Base-by-base conservation (phyloP, 257 asterid genomes). In the Solanum gracilifrons region DNA sequence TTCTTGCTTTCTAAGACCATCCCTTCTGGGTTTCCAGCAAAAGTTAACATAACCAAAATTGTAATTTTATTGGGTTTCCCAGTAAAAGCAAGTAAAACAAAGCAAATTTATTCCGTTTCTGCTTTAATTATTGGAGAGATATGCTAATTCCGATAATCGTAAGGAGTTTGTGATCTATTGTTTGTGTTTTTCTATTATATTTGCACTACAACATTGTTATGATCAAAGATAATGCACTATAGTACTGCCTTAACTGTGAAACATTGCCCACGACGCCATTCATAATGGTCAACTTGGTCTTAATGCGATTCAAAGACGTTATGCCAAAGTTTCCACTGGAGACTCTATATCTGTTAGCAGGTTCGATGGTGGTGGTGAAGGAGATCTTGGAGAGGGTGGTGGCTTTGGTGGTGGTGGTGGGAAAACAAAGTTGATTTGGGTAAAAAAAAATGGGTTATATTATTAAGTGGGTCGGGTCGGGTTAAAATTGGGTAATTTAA, bases 221-320 rank as follows among this genome's bases (percentile, higher is more conserved):
- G 85, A 46, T 79, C 36, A 66, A 64, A 82, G 12, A 62, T 29
- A 60, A 73, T 58, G 83, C 39, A 72, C 15, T 62, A 72, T 33
- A 87, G 87, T 87, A 87, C 64, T 76, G 73, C 97, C 98, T 97
- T 97, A 92, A 97, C 98, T 89, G 64, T 83, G 41, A 86, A 87
- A 33, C 89, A 97, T 99, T 90, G 92, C 90, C 83, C 94, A 97
- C 86, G 97, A 93, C 1, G 77, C 72, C 76, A 82, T 97, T 82
- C 89, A 95, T 35, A 88, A 86, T 66, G 99, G 99, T 85, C 93
- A 90, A 7, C 87, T 97, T 90, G 99, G 90, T 76, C 96, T 97
- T 82, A 97, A 97, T 91, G 92, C 97, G 58, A 93, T 94, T 92
- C 99, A 97, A 55, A 94, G 99, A 62, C 96, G 99, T 35, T 94